Conservation (phyloP, 2,329 filamentous ascomycete genomes). For the Apiospora koreana region DNA sequence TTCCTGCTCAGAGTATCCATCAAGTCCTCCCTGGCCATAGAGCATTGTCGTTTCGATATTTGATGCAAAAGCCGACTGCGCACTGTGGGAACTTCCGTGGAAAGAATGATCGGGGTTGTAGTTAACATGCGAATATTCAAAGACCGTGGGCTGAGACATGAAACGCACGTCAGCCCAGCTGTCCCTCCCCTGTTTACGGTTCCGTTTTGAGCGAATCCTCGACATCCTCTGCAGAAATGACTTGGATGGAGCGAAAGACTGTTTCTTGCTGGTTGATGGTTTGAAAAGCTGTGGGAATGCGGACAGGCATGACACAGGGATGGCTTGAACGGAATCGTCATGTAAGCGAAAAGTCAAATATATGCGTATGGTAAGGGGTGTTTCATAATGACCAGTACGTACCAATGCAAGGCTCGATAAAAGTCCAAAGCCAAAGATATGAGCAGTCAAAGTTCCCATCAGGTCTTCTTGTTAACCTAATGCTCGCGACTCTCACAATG, state of each 20-base stretch:
- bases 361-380: too few species aligned
- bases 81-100: too few species aligned
- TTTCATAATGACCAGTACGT: too few species aligned
- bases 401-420: slow-evolving; percentile 14
- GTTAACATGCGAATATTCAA: neutral
- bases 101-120: neutral
- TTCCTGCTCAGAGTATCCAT: too few species aligned
- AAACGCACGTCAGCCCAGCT: neutral
- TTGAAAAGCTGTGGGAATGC: slow-evolving; percentile 17
- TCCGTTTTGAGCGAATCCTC: neutral
- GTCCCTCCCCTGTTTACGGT: neutral
- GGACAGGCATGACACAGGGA: slow-evolving; percentile 16
- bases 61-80: too few species aligned
- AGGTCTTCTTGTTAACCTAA: neutral
- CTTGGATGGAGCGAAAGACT: slow-evolving; percentile 1
- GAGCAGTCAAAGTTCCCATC: slow-evolving; percentile 7
- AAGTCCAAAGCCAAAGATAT: slow-evolving; percentile 17
- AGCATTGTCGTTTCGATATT: too few species aligned
- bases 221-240: neutral
- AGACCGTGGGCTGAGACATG: neutral
- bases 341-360: neutral
- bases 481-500: slow-evolving; percentile 14
- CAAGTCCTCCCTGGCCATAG: too few species aligned
- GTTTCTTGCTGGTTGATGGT: neutral
- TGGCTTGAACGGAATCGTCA: slow-evolving; percentile 12